Percentiles rank a stretch among this genome's conserved stretches.
Conservation (phyloP, 768 basidiomycete genomes). For the Pisolithus orientalis region DNA sequence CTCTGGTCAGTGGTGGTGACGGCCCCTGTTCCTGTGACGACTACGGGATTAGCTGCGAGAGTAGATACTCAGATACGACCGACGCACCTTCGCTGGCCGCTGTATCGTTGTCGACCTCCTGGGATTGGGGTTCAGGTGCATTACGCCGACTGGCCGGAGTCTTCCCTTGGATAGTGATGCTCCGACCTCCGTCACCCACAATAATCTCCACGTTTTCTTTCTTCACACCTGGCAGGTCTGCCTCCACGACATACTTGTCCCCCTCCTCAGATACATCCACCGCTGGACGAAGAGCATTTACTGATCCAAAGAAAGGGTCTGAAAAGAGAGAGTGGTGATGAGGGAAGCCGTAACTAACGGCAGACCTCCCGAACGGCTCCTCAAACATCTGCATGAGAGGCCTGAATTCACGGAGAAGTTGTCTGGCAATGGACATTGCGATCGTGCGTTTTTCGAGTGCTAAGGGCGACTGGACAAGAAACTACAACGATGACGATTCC, state of each 20-base stretch:
- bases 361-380: conserved; percentile 45
- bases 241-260: conserved; percentile 61
- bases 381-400: conserved; percentile 74
- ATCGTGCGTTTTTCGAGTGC: not conserved
- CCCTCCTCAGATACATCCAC: conserved; percentile 66
- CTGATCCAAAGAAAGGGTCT: conserved; percentile 42
- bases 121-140: conserved; percentile 12
- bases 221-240: conserved; percentile 73
- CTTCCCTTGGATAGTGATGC: conserved; percentile 68
- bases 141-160: conserved; percentile 24
- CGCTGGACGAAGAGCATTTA: conserved; percentile 40
- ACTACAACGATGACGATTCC: not conserved
- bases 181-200: conserved; percentile 64
- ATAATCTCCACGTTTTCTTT: conserved; percentile 71
- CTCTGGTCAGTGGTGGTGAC: conserved; percentile 14
- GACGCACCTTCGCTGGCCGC: conserved; percentile 25
- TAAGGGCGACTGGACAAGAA: not conserved
- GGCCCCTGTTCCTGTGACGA: conserved; percentile 6
- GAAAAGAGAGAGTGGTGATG: conserved; percentile 36
- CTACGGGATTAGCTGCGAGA: not conserved
- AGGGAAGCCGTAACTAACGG: conserved; percentile 19
- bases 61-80: not conserved
- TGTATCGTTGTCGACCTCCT: conserved; percentile 11
- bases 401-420: conserved; percentile 62
- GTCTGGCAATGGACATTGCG: conserved; percentile 61